These are phyloP conservation scores for Solanum hybrid DNA, from an alignment of 305 asterid species.

Conservation along the genomic window DNA sequence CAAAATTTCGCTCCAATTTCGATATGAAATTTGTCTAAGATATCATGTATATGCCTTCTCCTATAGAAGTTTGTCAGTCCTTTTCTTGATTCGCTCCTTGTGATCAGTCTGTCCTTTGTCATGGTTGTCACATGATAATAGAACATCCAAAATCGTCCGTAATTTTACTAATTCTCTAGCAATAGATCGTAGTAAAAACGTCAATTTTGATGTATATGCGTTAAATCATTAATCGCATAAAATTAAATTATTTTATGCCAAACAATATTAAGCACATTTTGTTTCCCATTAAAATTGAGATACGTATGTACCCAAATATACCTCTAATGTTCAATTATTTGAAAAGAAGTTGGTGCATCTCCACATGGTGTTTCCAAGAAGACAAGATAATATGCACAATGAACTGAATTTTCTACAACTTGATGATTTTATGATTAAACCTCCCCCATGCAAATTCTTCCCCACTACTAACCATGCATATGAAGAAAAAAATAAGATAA, in stretches of 20 bases:
- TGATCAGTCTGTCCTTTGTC: background rate
- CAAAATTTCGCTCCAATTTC: background rate
- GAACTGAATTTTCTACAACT: background rate
- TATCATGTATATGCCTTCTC: background rate
- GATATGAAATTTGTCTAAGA: background rate
- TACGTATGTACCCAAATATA: background rate
- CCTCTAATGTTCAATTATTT: background rate
- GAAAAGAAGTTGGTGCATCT: background rate
- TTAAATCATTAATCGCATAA: background rate
- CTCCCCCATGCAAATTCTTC: background rate
- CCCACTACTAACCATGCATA: background rate
- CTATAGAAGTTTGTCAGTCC: background rate
- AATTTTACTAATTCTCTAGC: background rate
- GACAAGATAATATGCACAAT: background rate
- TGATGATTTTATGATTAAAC: background rate
- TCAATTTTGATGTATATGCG: background rate
- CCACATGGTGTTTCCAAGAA: background rate
- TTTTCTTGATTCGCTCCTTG: background rate
- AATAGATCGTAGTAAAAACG: background rate
- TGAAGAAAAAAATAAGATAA: no score
- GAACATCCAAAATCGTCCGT: background rate
- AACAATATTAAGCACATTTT: background rate
- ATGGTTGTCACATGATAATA: background rate
- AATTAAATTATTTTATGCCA: background rate
- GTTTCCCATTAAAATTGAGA: background rate